phyloP scores from a whole-genome alignment of 2,329 filamentous ascomycete species.

The Diaporthe sp. region DNA sequence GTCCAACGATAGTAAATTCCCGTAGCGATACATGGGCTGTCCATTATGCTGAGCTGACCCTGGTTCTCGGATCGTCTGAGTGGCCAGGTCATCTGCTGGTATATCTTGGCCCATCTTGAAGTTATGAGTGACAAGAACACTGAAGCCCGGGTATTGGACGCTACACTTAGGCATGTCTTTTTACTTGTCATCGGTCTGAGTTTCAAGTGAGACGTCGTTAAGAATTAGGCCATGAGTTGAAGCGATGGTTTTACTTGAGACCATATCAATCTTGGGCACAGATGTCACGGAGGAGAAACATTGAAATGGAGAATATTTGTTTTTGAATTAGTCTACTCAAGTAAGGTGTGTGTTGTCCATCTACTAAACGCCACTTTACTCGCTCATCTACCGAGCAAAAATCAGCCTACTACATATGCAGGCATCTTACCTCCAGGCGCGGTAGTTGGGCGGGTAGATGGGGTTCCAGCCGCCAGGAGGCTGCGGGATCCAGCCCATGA shows the following conservation, averaged over 20 bases:
- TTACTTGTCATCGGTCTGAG: no score
- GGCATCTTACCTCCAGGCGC: background rate
- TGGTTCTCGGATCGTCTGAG: no score
- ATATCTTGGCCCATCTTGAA: no score
- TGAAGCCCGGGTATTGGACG: no score
- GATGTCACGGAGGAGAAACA: background rate
- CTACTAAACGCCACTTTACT: no score
- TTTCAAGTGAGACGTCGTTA: background rate
- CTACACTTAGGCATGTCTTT: no score
- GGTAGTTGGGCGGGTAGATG: constrained; percentile 15
- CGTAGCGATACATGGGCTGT: background rate
- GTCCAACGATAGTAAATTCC: background rate
- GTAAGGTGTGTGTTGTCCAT: background rate
- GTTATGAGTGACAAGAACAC: no score
- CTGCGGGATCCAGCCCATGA: constrained; percentile 17
- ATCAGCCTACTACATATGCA: no score
- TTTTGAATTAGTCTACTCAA: background rate
- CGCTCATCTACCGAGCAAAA: no score
- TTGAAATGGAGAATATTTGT: background rate
- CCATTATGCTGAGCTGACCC: no score
- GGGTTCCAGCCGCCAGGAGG: background rate
- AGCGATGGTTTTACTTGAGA: background rate
- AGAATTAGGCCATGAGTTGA: background rate
- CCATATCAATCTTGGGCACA: background rate
- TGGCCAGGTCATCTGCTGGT: no score